phyloP scores from a whole-genome alignment of 2,329 filamentous ascomycete species.

The Fusarium kyushuense region DNA sequence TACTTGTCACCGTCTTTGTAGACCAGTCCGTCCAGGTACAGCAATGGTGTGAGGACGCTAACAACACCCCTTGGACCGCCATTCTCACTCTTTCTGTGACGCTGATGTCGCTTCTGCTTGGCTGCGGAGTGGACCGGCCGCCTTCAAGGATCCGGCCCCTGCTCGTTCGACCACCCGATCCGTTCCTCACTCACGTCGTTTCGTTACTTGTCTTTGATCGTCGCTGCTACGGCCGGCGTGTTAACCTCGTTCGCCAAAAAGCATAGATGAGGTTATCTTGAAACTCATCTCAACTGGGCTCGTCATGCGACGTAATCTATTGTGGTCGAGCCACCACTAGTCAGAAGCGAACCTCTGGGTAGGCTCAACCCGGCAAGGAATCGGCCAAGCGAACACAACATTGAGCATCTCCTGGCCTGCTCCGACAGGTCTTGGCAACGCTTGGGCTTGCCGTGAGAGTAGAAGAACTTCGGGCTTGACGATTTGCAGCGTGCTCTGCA shows the following conservation, averaged over 20 bases:
- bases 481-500: slow-evolving; percentile 31
- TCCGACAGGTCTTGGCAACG: slow-evolving; percentile 40
- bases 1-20: slow-evolving; percentile 22
- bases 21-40: slow-evolving; percentile 7
- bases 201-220: not conserved
- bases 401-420: slow-evolving; percentile 36
- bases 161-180: slow-evolving; percentile 25
- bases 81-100: slow-evolving; percentile 33
- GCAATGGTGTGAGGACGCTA: not conserved
- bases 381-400: slow-evolving; percentile 33
- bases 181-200: slow-evolving; percentile 29
- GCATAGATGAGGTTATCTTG: slow-evolving; percentile 36
- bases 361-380: slow-evolving; percentile 24
- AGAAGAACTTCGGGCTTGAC: slow-evolving; percentile 29
- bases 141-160: slow-evolving; percentile 33
- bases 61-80: slow-evolving; percentile 4
- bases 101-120: slow-evolving; percentile 26
- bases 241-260: slow-evolving; percentile 26
- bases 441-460: slow-evolving; percentile 32
- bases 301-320: slow-evolving; percentile 41
- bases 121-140: slow-evolving; percentile 32
- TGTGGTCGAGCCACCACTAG: slow-evolving; percentile 27
- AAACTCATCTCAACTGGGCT: slow-evolving; percentile 27
- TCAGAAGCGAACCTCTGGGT: slow-evolving; percentile 14
- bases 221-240: slow-evolving; percentile 8